phyloP scores from a whole-genome alignment of 257 asterid species.

The Anisodus acutangulus region DNA sequence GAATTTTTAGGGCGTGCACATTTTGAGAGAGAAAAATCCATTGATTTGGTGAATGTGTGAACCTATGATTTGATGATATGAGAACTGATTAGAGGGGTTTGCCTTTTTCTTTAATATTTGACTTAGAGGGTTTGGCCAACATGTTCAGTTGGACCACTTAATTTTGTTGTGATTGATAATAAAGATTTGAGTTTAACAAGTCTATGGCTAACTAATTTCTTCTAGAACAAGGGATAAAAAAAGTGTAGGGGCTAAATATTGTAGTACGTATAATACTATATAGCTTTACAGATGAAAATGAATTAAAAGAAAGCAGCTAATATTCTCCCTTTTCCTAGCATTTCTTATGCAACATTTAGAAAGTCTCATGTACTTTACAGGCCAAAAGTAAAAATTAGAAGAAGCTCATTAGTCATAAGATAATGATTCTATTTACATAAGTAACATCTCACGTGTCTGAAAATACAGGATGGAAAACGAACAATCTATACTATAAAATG shows the following conservation, averaged over 20 bases:
- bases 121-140: background rate
- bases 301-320: background rate
- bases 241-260: background rate
- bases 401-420: background rate
- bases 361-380: too few relatives aligned
- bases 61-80: background rate
- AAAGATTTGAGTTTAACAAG: background rate
- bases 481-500: too few relatives aligned
- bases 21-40: background rate
- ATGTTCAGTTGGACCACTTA: background rate
- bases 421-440: too few relatives aligned
- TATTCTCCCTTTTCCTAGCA: background rate
- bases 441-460: too few relatives aligned
- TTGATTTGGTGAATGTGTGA: background rate
- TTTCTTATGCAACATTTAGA: too few relatives aligned
- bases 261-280: background rate
- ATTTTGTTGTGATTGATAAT: background rate
- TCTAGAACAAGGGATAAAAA: background rate
- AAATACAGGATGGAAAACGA: too few relatives aligned
- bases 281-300: constrained; percentile 1
- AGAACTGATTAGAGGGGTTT: background rate
- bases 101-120: background rate
- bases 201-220: background rate
- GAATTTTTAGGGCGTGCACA: too few relatives aligned
- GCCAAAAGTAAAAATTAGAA: background rate